Base-by-base conservation (phyloP, 805 yeast species). In the Candida ortonii region DNA sequence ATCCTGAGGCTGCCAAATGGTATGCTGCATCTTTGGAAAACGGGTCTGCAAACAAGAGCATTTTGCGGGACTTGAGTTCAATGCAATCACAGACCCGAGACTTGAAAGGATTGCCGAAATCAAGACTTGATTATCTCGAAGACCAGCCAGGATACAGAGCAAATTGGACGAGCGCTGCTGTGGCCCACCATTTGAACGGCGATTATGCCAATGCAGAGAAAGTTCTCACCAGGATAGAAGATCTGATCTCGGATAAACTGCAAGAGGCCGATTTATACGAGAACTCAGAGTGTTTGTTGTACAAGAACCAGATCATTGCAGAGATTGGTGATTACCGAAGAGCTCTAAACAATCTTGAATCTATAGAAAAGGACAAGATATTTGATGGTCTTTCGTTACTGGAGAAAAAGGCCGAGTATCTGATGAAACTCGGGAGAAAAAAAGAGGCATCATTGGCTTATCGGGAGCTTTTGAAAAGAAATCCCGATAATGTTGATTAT, bases 81-180 rank as follows among this genome's bases (percentile, higher is more conserved):
- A 70, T 86, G 61, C 90, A 89, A 53, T 65, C 84, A 18, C 97
- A 93, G 51, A 67, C 71, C 44, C 77, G 96, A 41, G 89, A 86
- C 52, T 86, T 67, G 55, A 74, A 73, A 47, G 70, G 70, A 16
- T 69, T 83, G 42, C 69, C 75, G 4, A 73, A 64, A 8, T 73
- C 90, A 2, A 73, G 97, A 49, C 77, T 75, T 40, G 68, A 70
- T 23, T 79, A 78, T 50, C 70, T 93, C 59, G 84, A 82, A 49
- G 71, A 73, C 16, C 80, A 74, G 48, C 78, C 93, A 8, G 95
- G 95, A 0, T 84, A 77, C 55, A 73, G 96, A 45, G 88, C 90
- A 42, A 84, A 86, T 54, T 89, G 96, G 96, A 84, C 95, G 1
- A 80, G 82, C 0, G 69, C 84, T 33, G 96, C 95, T 1, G 70